A percentile compares a stretch with the other conserved stretches of the same genome.
Conservation (phyloP, 176 grass and related monocot species). For the Miscanthus lutarioriparius region DNA sequence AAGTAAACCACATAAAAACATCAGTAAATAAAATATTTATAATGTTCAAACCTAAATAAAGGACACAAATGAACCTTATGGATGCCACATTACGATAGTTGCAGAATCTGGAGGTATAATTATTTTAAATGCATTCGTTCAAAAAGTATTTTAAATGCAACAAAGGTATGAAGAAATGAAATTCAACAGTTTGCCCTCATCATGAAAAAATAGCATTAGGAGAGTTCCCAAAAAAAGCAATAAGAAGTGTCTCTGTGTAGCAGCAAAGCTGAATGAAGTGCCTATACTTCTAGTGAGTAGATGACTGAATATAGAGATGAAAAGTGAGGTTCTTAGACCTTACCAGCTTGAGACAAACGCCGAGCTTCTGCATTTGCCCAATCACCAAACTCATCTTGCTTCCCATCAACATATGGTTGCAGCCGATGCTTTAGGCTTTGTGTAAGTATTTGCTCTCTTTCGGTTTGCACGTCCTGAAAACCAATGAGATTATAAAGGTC, state of each 20-base stretch:
- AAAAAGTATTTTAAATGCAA: neutral
- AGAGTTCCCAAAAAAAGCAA: too few relatives aligned
- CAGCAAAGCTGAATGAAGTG: neutral
- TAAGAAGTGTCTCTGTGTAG: neutral
- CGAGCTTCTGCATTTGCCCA: slow-evolving; percentile 84
- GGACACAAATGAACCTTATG: slow-evolving; percentile 2
- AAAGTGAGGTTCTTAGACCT: neutral
- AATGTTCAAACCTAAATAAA: neutral
- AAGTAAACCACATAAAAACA: slow-evolving; percentile 15
- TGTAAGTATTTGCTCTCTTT: slow-evolving; percentile 70
- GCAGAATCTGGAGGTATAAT: neutral
- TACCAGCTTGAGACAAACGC: slow-evolving; percentile 78
- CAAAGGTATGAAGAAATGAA: neutral
- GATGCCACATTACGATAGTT: neutral
- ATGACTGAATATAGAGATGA: neutral
- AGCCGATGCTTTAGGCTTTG: slow-evolving; percentile 70
- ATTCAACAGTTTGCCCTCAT: neutral
- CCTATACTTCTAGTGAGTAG: neutral
- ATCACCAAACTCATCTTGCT: slow-evolving; percentile 61
- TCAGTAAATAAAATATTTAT: neutral
- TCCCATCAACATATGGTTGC: slow-evolving; percentile 65
- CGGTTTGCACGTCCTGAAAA: slow-evolving; percentile 68
- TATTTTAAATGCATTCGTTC: too few relatives aligned
- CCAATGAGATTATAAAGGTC: neutral
- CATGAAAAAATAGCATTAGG: neutral